phyloP scores from a whole-genome alignment of 2,329 filamentous ascomycete species.

The Beauveria scarabaeidicola region DNA sequence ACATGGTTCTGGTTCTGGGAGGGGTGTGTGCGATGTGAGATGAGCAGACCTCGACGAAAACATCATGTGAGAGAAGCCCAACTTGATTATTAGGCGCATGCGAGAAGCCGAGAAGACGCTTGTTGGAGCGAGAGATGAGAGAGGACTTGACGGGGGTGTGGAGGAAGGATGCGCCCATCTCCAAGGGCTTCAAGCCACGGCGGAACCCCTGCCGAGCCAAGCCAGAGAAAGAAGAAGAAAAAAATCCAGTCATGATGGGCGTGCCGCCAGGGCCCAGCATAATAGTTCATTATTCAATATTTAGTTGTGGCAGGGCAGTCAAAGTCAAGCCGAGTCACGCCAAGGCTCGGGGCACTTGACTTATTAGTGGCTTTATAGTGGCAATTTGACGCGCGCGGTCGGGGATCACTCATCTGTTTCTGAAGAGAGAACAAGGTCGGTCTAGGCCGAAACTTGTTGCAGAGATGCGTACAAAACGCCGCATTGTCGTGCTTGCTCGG shows the following conservation, averaged over 20 bases:
- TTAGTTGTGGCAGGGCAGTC: no score
- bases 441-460: constrained; percentile 7
- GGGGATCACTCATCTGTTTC: background rate
- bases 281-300: no score
- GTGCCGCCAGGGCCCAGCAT: background rate
- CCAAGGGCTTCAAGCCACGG: background rate
- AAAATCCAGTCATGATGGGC: background rate
- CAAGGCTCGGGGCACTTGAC: background rate
- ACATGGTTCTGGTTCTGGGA: background rate
- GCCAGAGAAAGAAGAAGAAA: background rate
- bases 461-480: no score
- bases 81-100: no score
- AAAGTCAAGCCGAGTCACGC: no score
- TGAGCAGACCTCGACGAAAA: background rate
- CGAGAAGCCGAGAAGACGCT: background rate
- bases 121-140: background rate
- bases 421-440: no score
- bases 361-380: background rate
- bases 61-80: background rate
- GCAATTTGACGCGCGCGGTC: constrained; percentile 5
- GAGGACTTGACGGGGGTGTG: background rate
- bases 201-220: background rate
- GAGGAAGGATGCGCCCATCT: background rate
- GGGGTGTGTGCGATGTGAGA: background rate
- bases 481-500: no score